phyloP scores from a whole-genome alignment of 2,329 filamentous ascomycete species.

The Paecilomyces niveus region DNA sequence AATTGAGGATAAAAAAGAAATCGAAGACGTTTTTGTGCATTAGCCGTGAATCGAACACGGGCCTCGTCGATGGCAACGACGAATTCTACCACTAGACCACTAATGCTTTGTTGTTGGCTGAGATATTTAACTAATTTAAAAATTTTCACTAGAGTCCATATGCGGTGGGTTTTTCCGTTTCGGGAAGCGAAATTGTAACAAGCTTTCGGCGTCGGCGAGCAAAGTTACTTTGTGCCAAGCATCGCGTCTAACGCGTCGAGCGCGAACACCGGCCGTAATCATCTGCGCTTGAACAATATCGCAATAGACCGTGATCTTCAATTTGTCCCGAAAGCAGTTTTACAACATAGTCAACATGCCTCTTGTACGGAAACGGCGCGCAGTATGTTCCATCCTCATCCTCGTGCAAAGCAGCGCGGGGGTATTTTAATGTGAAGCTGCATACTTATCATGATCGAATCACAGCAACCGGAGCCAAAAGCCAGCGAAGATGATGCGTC shows the following conservation, averaged over 20 bases:
- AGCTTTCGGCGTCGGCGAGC: neutral
- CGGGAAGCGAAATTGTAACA: neutral
- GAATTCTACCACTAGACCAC: constrained; percentile 42
- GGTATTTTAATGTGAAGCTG: neutral
- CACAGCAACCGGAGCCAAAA: neutral
- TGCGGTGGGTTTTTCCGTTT: neutral
- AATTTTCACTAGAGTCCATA: neutral
- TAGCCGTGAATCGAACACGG: constrained; percentile 42
- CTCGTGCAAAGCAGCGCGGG: too few relatives aligned
- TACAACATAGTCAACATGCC: constrained; percentile 3
- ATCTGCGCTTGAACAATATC: neutral
- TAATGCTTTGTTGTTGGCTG: constrained; percentile 21
- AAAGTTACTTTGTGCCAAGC: neutral
- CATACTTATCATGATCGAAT: neutral
- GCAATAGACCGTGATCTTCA: neutral
- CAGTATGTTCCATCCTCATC: constrained; percentile 4
- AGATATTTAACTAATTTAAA: neutral
- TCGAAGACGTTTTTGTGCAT: constrained; percentile 20
- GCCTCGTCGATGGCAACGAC: constrained; percentile 41
- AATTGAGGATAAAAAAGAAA: neutral
- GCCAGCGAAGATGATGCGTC: constrained; percentile 23
- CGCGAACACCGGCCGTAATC: neutral
- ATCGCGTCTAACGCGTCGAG: neutral
- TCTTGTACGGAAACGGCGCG: constrained; percentile 8
- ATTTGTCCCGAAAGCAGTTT: neutral